Conservation (phyloP, 208 protist genomes). For the Leishmania guyanensis region DNA sequence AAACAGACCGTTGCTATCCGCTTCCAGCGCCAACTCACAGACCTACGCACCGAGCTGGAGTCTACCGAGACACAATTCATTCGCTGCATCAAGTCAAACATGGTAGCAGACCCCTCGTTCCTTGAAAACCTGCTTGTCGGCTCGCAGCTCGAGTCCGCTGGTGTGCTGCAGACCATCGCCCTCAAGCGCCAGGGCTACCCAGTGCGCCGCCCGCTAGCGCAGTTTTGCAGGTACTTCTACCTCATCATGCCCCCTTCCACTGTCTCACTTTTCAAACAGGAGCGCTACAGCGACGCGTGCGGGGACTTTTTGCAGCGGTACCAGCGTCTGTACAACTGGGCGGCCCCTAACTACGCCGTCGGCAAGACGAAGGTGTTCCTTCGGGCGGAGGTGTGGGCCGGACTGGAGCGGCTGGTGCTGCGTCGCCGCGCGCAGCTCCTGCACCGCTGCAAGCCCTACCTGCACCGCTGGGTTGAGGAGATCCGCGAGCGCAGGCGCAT, state of each 20-base stretch:
- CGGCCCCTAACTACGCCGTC: conserved; percentile 73
- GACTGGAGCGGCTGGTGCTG: conserved; percentile 77
- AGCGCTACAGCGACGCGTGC: conserved; percentile 45
- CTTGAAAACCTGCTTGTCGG: conserved; percentile 83
- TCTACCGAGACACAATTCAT: conserved; percentile 94
- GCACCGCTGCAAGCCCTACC: conserved; percentile 64
- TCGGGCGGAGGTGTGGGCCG: conserved; percentile 81
- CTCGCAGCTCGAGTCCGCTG: conserved; percentile 89
- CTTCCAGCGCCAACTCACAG: conserved; percentile 81
- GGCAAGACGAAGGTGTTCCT: conserved; percentile 91
- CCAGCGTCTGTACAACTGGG: conserved; percentile 65
- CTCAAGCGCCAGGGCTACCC: conserved; percentile 92
- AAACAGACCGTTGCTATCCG: conserved; percentile 84
- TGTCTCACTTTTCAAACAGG: conserved; percentile 40
- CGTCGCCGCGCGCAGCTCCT: conserved; percentile 70
- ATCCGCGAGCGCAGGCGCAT: conserved; percentile 73
- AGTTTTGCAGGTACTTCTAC: conserved; percentile 85
- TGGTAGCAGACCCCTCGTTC: conserved; percentile 52
- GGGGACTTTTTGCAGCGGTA: conserved; percentile 60
- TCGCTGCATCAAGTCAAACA: conserved; percentile 94
- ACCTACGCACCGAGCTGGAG: conserved; percentile 77
- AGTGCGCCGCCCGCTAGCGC: conserved; percentile 72
- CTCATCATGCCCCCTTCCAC: conserved; percentile 63
- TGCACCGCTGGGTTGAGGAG: conserved; percentile 66
- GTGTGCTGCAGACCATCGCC: conserved; percentile 91